phyloP scores from a whole-genome alignment of 2,329 filamentous ascomycete genomes.

The Canariomyces notabilis region DNA sequence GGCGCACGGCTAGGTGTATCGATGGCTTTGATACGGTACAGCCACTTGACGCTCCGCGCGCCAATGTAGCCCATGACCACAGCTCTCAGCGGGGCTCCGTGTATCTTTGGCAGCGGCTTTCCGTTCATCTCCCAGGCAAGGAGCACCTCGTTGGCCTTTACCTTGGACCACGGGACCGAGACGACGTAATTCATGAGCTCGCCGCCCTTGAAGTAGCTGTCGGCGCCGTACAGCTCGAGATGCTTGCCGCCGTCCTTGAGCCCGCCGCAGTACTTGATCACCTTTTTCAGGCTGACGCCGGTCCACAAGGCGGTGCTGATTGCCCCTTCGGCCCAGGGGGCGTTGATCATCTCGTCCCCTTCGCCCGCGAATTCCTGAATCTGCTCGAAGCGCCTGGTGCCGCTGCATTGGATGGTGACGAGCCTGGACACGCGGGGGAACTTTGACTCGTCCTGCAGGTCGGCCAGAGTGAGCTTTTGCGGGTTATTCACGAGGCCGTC shows the following conservation, averaged over 20 bases:
- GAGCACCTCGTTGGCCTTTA: slow-evolving; percentile 61
- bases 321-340: slow-evolving; percentile 60
- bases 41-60: slow-evolving; percentile 59
- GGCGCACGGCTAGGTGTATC: slow-evolving; percentile 50
- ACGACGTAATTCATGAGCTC: slow-evolving; percentile 63
- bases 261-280: slow-evolving; percentile 66
- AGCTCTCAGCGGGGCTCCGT: slow-evolving; percentile 58
- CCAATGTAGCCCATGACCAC: slow-evolving; percentile 65
- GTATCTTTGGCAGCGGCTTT: slow-evolving; percentile 57
- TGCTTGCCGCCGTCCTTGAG: slow-evolving; percentile 51
- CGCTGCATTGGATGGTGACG: slow-evolving; percentile 62
- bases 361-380: slow-evolving; percentile 61
- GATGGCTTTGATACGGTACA: slow-evolving; percentile 59
- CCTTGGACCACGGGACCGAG: slow-evolving; percentile 62
- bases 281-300: slow-evolving; percentile 61
- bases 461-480: slow-evolving; percentile 50
- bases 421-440: slow-evolving; percentile 57
- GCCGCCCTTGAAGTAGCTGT: slow-evolving; percentile 67
- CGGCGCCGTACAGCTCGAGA: slow-evolving; percentile 63
- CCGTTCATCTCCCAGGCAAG: slow-evolving; percentile 70
- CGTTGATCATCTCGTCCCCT: slow-evolving; percentile 55
- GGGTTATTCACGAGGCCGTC: slow-evolving; percentile 55
- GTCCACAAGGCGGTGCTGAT: slow-evolving; percentile 61
- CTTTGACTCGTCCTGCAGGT: slow-evolving; percentile 53
- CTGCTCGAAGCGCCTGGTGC: slow-evolving; percentile 65